phyloP scores from a whole-genome alignment of 768 basidiomycete genomes.

The Boletus rufocinnamomeus region DNA sequence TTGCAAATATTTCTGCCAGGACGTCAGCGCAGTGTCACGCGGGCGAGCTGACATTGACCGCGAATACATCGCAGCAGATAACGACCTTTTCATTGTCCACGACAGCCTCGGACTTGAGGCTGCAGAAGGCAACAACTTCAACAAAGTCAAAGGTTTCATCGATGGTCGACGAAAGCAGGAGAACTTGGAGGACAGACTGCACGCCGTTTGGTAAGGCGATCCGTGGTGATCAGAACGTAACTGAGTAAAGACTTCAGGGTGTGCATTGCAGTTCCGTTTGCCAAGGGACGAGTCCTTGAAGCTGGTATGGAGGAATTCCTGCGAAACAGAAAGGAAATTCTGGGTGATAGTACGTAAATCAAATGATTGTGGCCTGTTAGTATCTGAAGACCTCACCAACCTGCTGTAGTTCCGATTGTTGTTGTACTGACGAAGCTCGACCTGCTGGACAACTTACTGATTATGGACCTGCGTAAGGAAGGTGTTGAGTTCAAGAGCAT shows the following conservation, averaged over 20 bases:
- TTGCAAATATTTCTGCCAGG: neutral
- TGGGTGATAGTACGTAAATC: too few relatives aligned
- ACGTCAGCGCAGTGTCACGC: neutral
- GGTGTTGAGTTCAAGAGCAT: neutral
- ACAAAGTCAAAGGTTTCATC: neutral
- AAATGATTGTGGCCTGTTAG: too few relatives aligned
- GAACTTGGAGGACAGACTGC: neutral
- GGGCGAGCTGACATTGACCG: neutral
- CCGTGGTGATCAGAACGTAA: neutral
- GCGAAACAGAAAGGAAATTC: too few relatives aligned
- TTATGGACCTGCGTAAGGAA: neutral
- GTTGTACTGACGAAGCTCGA: too few relatives aligned
- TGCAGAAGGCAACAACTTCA: neutral
- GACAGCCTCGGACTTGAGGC: neutral
- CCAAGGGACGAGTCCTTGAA: neutral
- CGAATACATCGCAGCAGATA: neutral
- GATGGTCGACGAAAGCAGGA: neutral
- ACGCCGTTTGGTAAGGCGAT: neutral
- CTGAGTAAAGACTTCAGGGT: neutral
- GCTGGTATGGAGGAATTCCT: conserved; percentile 1
- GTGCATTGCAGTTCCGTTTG: neutral
- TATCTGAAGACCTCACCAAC: too few relatives aligned
- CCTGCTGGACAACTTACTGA: neutral
- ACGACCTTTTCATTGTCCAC: neutral
- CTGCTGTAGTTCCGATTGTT: too few relatives aligned